These are phyloP conservation scores for Pyracantha coccinea DNA, from an alignment of 331 rosid genomes.

Conservation along the genomic window DNA sequence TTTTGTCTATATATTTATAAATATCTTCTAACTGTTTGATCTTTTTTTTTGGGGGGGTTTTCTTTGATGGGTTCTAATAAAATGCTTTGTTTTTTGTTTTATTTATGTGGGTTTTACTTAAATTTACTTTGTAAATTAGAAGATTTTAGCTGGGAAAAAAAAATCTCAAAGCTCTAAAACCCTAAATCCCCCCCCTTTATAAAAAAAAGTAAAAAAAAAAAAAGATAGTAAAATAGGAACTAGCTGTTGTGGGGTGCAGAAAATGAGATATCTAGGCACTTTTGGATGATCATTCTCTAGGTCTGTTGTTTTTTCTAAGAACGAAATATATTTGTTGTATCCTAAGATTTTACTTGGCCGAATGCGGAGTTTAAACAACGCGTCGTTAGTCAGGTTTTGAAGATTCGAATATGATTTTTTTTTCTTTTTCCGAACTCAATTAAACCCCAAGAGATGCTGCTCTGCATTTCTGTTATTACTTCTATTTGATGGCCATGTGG, in stretches of 20 bases:
- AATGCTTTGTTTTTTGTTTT: neutral
- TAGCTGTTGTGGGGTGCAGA: neutral
- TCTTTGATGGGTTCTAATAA: neutral
- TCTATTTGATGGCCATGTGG: neutral
- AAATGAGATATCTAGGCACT: neutral
- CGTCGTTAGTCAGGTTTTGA: neutral
- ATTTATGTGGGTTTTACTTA: neutral
- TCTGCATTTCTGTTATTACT: neutral
- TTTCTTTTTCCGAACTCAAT: neutral
- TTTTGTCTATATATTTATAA: neutral
- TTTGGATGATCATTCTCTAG: neutral
- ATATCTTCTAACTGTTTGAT: neutral
- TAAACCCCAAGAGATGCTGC: neutral
- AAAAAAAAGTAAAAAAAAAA: too few relatives aligned
- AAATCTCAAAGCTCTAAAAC: neutral
- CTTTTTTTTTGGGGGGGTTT: neutral
- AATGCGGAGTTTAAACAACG: neutral
- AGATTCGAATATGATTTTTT: neutral
- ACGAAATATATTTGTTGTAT: neutral
- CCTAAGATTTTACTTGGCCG: neutral
- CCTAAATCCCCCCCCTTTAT: neutral
- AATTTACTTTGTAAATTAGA: neutral
- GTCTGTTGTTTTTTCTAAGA: neutral
- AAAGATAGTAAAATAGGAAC: neutral
- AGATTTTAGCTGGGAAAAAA: neutral